Conservation (phyloP, 1,284 basidiomycete species). For the Microbotryum intermedium region DNA sequence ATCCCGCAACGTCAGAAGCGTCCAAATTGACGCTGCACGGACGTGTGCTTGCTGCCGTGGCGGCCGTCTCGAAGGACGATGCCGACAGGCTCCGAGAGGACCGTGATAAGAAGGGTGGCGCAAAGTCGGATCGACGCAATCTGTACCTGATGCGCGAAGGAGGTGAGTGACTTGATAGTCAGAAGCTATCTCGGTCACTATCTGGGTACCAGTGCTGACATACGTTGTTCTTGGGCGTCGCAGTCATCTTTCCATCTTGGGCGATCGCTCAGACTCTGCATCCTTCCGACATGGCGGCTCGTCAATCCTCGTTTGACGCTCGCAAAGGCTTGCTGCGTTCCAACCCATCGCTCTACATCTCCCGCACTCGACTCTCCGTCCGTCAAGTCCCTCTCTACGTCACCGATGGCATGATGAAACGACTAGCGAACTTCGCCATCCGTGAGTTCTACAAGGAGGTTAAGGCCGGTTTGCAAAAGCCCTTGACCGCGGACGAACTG, state of each 20-base stretch:
- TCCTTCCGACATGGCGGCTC: constrained; percentile 68
- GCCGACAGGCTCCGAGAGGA: constrained; percentile 80
- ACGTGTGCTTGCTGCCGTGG: constrained; percentile 78
- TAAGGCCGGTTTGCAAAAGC: constrained; percentile 52
- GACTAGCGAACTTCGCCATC: constrained; percentile 71
- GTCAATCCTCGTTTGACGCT: constrained; percentile 70
- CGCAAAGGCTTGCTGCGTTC: constrained; percentile 69
- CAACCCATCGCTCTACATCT: constrained; percentile 90
- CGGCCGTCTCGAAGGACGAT: constrained; percentile 81
- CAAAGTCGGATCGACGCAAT: constrained; percentile 92
- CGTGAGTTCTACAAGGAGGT: constrained; percentile 75
- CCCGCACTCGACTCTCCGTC: constrained; percentile 83
- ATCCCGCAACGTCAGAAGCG: constrained; percentile 80
- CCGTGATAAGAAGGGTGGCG: constrained; percentile 62
- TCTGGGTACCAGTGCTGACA: not conserved
- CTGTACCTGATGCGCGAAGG: constrained; percentile 94
- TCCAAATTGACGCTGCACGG: constrained; percentile 82
- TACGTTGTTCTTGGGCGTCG: not conserved
- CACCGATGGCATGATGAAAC: constrained; percentile 79
- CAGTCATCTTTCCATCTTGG: constrained; percentile 79
- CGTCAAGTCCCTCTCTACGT: constrained; percentile 86
- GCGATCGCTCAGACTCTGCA: constrained; percentile 63
- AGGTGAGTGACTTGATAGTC: constrained; percentile 50
- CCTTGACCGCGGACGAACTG: constrained; percentile 66
- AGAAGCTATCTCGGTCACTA: not conserved